Base-by-base conservation (phyloP, 1,139 yeast species). In the Meyerozyma athensensis region DNA sequence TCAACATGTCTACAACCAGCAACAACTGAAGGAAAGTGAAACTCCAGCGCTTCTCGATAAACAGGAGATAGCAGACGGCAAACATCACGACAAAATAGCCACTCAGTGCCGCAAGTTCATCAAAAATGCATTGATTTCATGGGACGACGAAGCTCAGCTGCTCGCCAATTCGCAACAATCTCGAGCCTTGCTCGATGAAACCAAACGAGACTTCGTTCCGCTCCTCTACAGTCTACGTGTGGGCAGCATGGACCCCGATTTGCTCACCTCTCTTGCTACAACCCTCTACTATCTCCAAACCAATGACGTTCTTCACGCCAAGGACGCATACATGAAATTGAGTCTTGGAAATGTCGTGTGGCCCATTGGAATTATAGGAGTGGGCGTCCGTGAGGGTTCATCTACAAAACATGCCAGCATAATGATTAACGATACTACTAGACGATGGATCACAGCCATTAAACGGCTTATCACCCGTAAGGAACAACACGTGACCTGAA, bases 271-370 rank as follows among this genome's bases (percentile, higher is more conserved):
- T 1, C 57, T 87, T 17, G 65, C 80, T 2, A 81, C 87, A 0
- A 73, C 84, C 2, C 50, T 82, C 6, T 69, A 73, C 50, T 71
- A 81, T 49, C 38, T 85, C 16, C 95, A 87, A 56, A 55, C 61
- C 8, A 54, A 61, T 13, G 69, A 81, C 26, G 80, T 58, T 48
- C 59, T 63, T 28, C 65, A 65, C 37, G 90, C 95, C 4, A 76
- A 77, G 43, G 86, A 84, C 49, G 69, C 81, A 26, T 87, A 87
- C 54, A 66, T 86, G 70, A 76, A 82, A 46, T 63, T 87, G 45
- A 82, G 94, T 52, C 81, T 87, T 23, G 96, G 96, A 1, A 86
- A 86, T 47, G 87, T 85, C 2, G 92, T 95, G 2, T 87, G 96
- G 95, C 96, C 96, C 2, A 84, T 87, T 44, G 96, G 96, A 26